Evolutionary conservation across 495 filamentous ascomycete genomes (phyloP), one percentile per base, ranked within the genome.

Genomic region (Penicillium soppii): DNA sequence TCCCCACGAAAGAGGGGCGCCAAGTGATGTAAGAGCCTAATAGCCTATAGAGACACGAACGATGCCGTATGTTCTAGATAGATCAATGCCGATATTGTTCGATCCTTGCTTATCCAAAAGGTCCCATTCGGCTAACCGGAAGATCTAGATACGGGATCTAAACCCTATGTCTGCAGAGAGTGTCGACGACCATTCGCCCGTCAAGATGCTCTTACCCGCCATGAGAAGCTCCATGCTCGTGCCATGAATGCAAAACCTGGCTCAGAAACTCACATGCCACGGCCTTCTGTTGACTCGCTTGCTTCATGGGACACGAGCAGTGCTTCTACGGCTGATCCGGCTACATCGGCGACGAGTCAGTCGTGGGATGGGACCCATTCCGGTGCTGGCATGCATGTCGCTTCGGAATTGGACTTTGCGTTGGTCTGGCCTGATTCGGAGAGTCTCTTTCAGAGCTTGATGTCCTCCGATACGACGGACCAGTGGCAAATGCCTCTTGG

Each of bases 341-440:
- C 70, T 20, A 57, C 58, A 1, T 52, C 61, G 17, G 57, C 57
- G 2, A 62, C 62, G 8, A 64, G 49, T 49, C 56, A 61, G 13
- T 46, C 59, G 9, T 70, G 66, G 64, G 63, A 61, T 10, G 56
- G 68, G 19, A 32, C 59, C 5, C 53, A 60, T 13, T 21, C 49
- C 3, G 52, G 60, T 38, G n/a, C 57, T 9, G 44, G 37, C 4
- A 43, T 70, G 55, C 59, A 71, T 56, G 54, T 58, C 15, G 54
- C 61, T 2, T 59, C 58, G 7, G 71, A 73, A 29, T 50, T 75
- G 3, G 73, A 78, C 50, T 75, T 78, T 50, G 65, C 66, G 7
- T 49, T 78, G 19, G 62, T 76, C 41, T 78, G 75, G 75, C 75
- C 75, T 8, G 75, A 78, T 53, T 73, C 73, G 3, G 73, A 78